Conservation (phyloP, 179 eudicot species). For the Nepenthes alata region DNA sequence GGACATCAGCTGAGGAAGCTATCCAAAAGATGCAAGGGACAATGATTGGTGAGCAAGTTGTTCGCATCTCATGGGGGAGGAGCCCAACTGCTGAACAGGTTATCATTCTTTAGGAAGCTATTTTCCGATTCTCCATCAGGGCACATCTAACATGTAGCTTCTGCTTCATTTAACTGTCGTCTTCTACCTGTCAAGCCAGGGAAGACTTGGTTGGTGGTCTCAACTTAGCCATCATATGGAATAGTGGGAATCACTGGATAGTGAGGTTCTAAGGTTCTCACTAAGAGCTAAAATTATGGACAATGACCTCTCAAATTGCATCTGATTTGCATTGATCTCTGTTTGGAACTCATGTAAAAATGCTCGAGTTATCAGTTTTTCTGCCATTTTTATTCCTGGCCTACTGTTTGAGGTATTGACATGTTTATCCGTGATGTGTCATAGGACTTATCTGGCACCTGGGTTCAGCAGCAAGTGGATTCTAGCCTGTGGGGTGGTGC, state of each 20-base stretch:
- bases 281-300: too few relatives aligned
- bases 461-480: slow-evolving; percentile 75
- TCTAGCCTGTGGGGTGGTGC: slow-evolving; percentile 72
- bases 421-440: slow-evolving; percentile 2
- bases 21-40: slow-evolving; percentile 83
- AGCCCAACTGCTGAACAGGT: slow-evolving; percentile 80
- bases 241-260: too few relatives aligned
- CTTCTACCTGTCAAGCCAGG: too few relatives aligned
- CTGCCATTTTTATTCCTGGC: not conserved
- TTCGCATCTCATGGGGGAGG: slow-evolving; percentile 91
- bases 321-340: not conserved
- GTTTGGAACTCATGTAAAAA: slow-evolving; percentile 1
- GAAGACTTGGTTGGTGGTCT: too few relatives aligned
- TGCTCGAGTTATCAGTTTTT: not conserved
- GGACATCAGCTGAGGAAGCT: slow-evolving; percentile 91
- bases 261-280: too few relatives aligned
- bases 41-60: slow-evolving; percentile 73
- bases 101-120: not conserved
- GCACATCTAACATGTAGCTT: not conserved
- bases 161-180: not conserved
- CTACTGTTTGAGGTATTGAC: not conserved
- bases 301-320: too few relatives aligned
- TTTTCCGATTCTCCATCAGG: not conserved
- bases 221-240: too few relatives aligned
- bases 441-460: slow-evolving; percentile 49